A percentile compares a stretch with the other conserved stretches of the same genome.
Evolutionary conservation across 129 eudicot genomes (phyloP).

Genomic region (Flaveria trinervia): DNA sequence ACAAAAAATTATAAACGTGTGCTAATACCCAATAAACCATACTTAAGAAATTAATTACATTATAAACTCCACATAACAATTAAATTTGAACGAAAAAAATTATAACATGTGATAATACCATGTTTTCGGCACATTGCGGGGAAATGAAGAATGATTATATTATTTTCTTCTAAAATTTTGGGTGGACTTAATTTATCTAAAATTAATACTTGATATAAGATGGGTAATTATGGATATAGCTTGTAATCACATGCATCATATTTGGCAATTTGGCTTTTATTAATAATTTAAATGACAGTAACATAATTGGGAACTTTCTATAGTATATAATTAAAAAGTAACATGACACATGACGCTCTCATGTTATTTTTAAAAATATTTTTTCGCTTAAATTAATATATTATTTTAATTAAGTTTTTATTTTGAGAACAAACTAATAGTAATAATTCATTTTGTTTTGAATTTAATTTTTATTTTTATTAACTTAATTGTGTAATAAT

Average conservation of each 20-base stretch:
- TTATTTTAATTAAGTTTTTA: too few relatives aligned
- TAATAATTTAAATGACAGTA: background rate
- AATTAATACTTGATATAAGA: background rate
- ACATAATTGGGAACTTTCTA: too few relatives aligned
- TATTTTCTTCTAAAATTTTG: background rate
- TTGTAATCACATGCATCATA: conserved; percentile 1
- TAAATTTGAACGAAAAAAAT: background rate
- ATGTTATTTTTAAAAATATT: too few relatives aligned
- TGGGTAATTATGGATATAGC: background rate
- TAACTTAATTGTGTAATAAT: too few relatives aligned
- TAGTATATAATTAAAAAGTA: too few relatives aligned
- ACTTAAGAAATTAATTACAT: background rate
- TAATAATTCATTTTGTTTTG: too few relatives aligned
- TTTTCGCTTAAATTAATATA: too few relatives aligned
- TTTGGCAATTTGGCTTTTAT: background rate
- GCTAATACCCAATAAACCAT: too few relatives aligned
- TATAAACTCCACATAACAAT: background rate
- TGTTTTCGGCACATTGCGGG: background rate
- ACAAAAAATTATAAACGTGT: too few relatives aligned
- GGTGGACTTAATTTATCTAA: background rate
- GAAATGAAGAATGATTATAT: background rate
- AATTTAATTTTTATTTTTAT: too few relatives aligned
- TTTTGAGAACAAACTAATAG: too few relatives aligned
- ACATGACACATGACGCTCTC: too few relatives aligned
- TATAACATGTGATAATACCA: background rate